Evolutionary conservation across 1,139 yeast species (phyloP), one percentile per base, ranked within the genome.

Genomic region (Yamadazyma conglobata): DNA sequence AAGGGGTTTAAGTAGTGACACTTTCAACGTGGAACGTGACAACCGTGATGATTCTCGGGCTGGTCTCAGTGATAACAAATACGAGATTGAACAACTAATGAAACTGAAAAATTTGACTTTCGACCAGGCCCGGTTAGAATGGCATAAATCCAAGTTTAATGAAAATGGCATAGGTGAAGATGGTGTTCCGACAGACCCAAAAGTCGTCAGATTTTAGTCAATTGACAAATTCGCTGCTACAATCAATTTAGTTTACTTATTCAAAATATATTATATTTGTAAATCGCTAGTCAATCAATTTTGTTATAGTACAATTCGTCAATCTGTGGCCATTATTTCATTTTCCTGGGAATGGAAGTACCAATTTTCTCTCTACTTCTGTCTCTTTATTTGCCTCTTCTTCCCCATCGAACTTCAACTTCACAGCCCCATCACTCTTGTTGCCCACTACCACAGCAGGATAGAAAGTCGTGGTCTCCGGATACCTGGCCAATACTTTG

Each of bases 321-420:
- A n/a, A n/a, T n/a, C 29, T 19, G 5, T 22, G 13, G 13, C 8
- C 9, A 15, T n/a, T 25, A n/a, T n/a, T n/a, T 31, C 41, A 53
- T 43, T 54, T 56, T 33, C 60, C 70, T 1, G 93, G 91, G 42
- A 69, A 77, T 3, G 95, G 93, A 24, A 89, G 63, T 4, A 89
- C 97, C 36, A 84, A 68, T 35, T 89, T 63, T 42, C 97, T 66
- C 37, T 81, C 88, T 3, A 91, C 97, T 47, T 88, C 96, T 0
- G 96, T 91, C 51, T 89, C 96, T 56, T 91, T 91, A 33, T 86
- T 91, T 2, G 80, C 95, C 50, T 93, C 98, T 49, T 91, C 98
- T 55, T 91, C 99, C 6, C 98, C 99, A 47, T 93, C 98, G 48
- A 93, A 93, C 47, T 78, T 76, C 33, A 93, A 67, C 44, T 86